phyloP scores from a whole-genome alignment of 768 basidiomycete genomes.

The Vishniacozyma victoriae region DNA sequence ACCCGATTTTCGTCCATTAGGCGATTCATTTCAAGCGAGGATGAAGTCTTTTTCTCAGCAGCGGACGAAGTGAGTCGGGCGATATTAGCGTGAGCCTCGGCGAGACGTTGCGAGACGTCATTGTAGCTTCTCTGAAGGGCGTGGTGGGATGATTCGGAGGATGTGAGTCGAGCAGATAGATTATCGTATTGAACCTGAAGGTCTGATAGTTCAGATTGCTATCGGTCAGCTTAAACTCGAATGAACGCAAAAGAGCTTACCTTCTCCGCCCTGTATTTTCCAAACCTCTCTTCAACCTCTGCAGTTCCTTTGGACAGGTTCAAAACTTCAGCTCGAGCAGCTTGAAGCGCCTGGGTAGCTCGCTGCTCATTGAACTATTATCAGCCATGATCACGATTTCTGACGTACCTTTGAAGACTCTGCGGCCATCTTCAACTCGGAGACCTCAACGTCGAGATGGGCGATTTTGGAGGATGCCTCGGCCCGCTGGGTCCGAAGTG shows the following conservation, averaged over 20 bases:
- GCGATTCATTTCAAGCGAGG: conserved; percentile 67
- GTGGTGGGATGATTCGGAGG: conserved; percentile 64
- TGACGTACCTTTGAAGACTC: conserved; percentile 64
- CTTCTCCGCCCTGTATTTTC: conserved; percentile 72
- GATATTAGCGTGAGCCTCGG: conserved; percentile 67
- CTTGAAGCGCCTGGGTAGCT: conserved; percentile 70
- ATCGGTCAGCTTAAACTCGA: conserved; percentile 50
- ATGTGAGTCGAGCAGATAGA: conserved; percentile 60
- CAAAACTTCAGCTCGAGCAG: conserved; percentile 69
- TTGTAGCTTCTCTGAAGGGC: conserved; percentile 67
- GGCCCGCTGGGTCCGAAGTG: conserved; percentile 21
- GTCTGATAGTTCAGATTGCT: conserved; percentile 59
- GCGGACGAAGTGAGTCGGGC: conserved; percentile 70
- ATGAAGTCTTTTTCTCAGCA: conserved; percentile 78
- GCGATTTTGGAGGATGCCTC: conserved; percentile 52
- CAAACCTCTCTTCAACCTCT: conserved; percentile 71
- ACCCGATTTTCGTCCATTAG: conserved; percentile 69
- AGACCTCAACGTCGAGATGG: conserved; percentile 49
- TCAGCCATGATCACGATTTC: conserved; percentile 8
- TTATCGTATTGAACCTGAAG: conserved; percentile 74
- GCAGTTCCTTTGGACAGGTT: conserved; percentile 64
- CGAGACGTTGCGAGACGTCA: conserved; percentile 66
- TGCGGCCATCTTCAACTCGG: conserved; percentile 51
- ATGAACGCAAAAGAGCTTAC: conserved; percentile 15
- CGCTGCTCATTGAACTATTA: conserved; percentile 78